phyloP scores from a whole-genome alignment of 2,329 filamentous ascomycete genomes.

The Phoma sp. region DNA sequence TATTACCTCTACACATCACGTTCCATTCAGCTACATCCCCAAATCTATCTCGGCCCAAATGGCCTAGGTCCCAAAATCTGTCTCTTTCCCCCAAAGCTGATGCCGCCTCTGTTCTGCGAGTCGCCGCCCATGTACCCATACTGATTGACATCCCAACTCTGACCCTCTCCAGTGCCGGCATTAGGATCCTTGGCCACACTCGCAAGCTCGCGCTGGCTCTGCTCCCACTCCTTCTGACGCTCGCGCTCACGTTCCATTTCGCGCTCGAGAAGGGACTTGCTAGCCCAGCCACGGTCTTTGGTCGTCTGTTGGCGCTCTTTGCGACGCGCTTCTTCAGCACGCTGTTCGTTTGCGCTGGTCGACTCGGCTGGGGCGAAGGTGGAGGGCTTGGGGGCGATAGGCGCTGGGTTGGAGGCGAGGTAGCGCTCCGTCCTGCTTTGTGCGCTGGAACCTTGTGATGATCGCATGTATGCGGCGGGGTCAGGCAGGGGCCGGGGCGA shows the following conservation, averaged over 20 bases:
- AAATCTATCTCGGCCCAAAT: conserved; percentile 45
- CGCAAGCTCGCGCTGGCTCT: conserved; percentile 70
- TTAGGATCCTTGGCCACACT: conserved; percentile 60
- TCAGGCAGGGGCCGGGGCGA: conserved; percentile 41
- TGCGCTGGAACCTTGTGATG: not conserved
- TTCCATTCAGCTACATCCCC: not conserved
- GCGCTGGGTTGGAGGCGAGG: conserved; percentile 61
- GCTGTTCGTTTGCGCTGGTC: conserved; percentile 65
- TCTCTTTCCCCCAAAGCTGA: conserved; percentile 68
- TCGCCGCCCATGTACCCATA: conserved; percentile 80
- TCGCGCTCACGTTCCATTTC: conserved; percentile 83
- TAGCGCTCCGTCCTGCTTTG: conserved; percentile 63
- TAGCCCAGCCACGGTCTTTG: conserved; percentile 67
- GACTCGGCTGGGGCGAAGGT: conserved; percentile 58
- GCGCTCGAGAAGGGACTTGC: conserved; percentile 74
- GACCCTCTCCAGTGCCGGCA: conserved; percentile 70
- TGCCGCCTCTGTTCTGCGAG: conserved; percentile 70
- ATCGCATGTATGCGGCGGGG: conserved; percentile 39
- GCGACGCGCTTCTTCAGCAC: conserved; percentile 67
- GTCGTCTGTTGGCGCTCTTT: conserved; percentile 64
- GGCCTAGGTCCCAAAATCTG: conserved; percentile 82
- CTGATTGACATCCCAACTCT: conserved; percentile 77
- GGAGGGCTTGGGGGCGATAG: conserved; percentile 52
- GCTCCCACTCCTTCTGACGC: conserved; percentile 80
- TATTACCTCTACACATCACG: too few relatives aligned